phyloP scores from a whole-genome alignment of 257 asterid species.

The Solanum medicagineum region DNA sequence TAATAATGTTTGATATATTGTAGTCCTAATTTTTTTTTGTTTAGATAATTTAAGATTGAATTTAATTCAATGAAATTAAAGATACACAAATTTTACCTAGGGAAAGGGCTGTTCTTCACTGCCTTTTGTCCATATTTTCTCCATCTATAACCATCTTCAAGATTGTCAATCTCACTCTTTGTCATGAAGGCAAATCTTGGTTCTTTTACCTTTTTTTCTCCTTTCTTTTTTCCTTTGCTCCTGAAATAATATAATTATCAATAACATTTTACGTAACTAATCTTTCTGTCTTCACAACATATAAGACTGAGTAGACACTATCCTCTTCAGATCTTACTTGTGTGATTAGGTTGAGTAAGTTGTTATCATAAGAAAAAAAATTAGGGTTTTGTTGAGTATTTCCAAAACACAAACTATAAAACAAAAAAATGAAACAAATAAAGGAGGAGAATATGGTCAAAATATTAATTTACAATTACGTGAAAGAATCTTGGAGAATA shows the following conservation, averaged over 20 bases:
- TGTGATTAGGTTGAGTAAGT: neutral
- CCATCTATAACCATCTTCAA: conserved; percentile 74
- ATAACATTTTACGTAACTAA: neutral
- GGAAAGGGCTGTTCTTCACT: conserved; percentile 58
- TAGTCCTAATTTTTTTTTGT: neutral
- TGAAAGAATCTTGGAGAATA: neutral
- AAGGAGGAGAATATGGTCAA: neutral
- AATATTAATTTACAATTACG: neutral
- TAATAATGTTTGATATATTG: neutral
- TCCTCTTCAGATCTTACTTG: neutral
- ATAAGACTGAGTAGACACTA: neutral
- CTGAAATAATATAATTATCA: conserved; percentile 7
- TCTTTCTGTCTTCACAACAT: neutral
- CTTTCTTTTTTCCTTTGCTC: conserved; percentile 34
- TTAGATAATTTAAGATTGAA: neutral
- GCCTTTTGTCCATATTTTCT: conserved; percentile 68
- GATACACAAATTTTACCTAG: conserved; percentile 22
- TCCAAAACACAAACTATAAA: neutral
- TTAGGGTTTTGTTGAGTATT: neutral
- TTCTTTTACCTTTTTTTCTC: conserved; percentile 35
- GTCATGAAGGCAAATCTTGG: conserved; percentile 55
- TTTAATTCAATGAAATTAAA: neutral
- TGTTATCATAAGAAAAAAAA: neutral
- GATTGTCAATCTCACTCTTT: conserved; percentile 54
- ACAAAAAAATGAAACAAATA: neutral